A percentile compares a stretch with the other conserved stretches of the same genome.
phyloP scores from a whole-genome alignment of 2,329 filamentous ascomycete species.

The Botryotinia calthae region DNA sequence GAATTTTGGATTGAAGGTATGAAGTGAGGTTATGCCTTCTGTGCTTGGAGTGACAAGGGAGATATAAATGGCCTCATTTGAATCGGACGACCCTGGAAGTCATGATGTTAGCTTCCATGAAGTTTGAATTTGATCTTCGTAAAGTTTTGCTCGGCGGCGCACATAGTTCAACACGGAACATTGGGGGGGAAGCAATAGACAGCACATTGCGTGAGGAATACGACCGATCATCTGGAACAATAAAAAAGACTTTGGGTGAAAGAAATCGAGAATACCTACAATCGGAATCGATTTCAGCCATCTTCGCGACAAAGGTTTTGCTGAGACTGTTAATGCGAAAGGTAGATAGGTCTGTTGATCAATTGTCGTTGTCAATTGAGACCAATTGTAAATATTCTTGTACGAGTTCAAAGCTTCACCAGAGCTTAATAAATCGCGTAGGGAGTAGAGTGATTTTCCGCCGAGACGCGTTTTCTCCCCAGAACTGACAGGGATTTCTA shows the following conservation, averaged over 20 bases:
- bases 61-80: slow-evolving; percentile 57
- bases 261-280: slow-evolving; percentile 27
- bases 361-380: neutral
- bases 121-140: neutral
- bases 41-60: slow-evolving; percentile 54
- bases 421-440: slow-evolving; percentile 24
- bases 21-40: slow-evolving; percentile 54
- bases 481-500: slow-evolving; percentile 9
- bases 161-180: neutral
- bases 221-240: neutral
- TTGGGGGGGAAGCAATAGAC: neutral
- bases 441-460: slow-evolving; percentile 30
- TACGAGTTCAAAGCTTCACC: neutral
- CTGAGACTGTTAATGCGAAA: slow-evolving; percentile 1
- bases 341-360: neutral
- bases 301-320: slow-evolving; percentile 19
- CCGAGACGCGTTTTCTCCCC: slow-evolving; percentile 6
- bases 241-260: neutral
- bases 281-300: slow-evolving; percentile 29
- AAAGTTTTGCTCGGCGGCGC: neutral
- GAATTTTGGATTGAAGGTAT: slow-evolving; percentile 77
- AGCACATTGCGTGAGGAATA: neutral
- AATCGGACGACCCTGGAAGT: slow-evolving; percentile 35
- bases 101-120: slow-evolving; percentile 3
- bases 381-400: neutral